Evolutionary conservation across 805 yeast genomes (phyloP).

Genomic region (Ogataea neopini): DNA sequence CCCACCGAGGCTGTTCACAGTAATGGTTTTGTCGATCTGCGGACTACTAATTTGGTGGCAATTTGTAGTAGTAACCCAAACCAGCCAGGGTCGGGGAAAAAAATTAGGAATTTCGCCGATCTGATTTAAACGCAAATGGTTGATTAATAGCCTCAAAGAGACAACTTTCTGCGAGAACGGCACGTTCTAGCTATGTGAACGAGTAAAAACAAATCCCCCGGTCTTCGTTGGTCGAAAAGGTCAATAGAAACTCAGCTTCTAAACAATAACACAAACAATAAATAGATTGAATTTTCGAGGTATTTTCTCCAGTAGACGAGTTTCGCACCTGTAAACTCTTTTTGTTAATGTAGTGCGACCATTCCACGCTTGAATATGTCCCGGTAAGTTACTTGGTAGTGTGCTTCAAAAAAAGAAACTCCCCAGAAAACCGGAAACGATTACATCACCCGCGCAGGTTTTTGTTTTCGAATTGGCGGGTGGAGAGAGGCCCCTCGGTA

Average conservation of each 20-base stretch:
- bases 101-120: not conserved
- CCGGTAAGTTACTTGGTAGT: not conserved
- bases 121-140: not conserved
- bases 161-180: not conserved
- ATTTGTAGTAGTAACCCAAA: no score
- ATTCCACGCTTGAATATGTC: not conserved
- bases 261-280: constrained; percentile 1
- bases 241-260: not conserved
- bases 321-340: not conserved
- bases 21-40: not conserved
- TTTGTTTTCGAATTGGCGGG: not conserved
- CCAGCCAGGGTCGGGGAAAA: not conserved
- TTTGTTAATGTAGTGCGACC: not conserved
- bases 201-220: not conserved
- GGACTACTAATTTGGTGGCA: no score
- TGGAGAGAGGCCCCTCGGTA: constrained; percentile 6
- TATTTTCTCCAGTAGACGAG: not conserved
- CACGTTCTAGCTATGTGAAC: not conserved
- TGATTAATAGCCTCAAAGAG: not conserved
- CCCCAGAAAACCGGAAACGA: constrained; percentile 7
- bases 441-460: constrained; percentile 7
- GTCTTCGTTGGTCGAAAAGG: not conserved
- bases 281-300: not conserved
- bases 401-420: not conserved
- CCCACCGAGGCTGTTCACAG: not conserved